Percentiles rank a stretch among this genome's conserved stretches.
Conservation (phyloP, 768 basidiomycete genomes). For the Chlorophyllum brunneum region DNA sequence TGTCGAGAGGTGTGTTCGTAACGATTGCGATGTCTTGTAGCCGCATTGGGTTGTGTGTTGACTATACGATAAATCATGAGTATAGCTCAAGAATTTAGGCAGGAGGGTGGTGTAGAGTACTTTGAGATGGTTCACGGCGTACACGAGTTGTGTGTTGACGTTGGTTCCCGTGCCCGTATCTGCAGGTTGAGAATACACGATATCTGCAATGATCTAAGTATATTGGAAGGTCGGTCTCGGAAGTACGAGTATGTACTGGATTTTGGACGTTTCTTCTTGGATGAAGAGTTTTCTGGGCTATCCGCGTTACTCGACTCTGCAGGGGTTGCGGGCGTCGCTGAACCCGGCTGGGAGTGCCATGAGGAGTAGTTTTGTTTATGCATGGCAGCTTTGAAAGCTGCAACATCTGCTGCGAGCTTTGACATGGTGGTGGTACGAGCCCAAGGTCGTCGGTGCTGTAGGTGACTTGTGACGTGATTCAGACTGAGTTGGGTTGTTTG, state of each 20-base stretch:
- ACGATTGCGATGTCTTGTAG: conserved; percentile 84
- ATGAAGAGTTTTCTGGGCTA: too few relatives aligned
- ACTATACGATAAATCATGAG: conserved; percentile 34
- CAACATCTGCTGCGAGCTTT: conserved; percentile 62
- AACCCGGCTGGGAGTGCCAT: conserved; percentile 67
- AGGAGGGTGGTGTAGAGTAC: conserved; percentile 27
- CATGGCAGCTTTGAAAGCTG: conserved; percentile 63
- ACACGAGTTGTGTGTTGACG: conserved; percentile 84
- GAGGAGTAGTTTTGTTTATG: conserved; percentile 66
- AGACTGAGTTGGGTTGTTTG: too few relatives aligned
- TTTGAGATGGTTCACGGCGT: conserved; percentile 80
- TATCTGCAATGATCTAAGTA: conserved; percentile 37
- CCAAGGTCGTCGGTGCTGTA: not conserved
- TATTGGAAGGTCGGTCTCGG: conserved; percentile 10
- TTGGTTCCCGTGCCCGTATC: conserved; percentile 79
- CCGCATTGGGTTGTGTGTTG: conserved; percentile 76
- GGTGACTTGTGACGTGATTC: not conserved
- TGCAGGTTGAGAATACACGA: conserved; percentile 86
- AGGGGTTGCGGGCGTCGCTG: conserved; percentile 20
- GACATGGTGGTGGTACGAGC: conserved; percentile 60
- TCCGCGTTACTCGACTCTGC: conserved; percentile 15
- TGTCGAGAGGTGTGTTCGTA: conserved; percentile 73
- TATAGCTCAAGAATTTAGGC: not conserved
- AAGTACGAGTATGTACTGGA: conserved; percentile 42
- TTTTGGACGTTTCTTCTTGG: conserved; percentile 66